phyloP scores from a whole-genome alignment of 805 yeast genomes.

The Spathaspora sp. region DNA sequence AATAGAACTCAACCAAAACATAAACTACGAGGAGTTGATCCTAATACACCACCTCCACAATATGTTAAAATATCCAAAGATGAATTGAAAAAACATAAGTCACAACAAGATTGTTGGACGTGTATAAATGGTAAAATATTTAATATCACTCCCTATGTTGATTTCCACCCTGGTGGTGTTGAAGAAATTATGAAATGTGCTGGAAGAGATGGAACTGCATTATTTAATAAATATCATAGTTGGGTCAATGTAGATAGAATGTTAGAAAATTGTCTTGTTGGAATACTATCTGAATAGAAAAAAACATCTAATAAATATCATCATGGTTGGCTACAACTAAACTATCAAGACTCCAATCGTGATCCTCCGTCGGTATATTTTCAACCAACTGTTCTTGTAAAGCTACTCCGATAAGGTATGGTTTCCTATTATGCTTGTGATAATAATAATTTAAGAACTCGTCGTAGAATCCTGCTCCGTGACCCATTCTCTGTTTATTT shows the following conservation, averaged over 20 bases:
- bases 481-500: constrained; percentile 64
- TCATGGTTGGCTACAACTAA: constrained; percentile 34
- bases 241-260: constrained; percentile 84
- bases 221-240: constrained; percentile 67
- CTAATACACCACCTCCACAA: constrained; percentile 50
- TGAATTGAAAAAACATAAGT: constrained; percentile 57
- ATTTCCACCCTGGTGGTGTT: constrained; percentile 92
- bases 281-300: constrained; percentile 36
- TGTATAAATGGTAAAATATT: constrained; percentile 76
- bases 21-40: constrained; percentile 51
- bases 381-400: constrained; percentile 58
- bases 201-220: constrained; percentile 75
- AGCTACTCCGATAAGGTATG: constrained; percentile 60
- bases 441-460: constrained; percentile 37
- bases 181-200: constrained; percentile 74
- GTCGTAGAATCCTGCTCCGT: constrained; percentile 93
- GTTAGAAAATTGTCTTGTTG: constrained; percentile 75
- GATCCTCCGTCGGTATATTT: constrained; percentile 53
- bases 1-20: constrained; percentile 41
- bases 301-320: neutral
- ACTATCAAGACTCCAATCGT: constrained; percentile 59
- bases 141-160: constrained; percentile 78
- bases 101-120: constrained; percentile 80
- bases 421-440: constrained; percentile 21
- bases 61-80: constrained; percentile 49